Percentiles rank a stretch among this genome's conserved stretches.
These are phyloP conservation scores for Xylaria grammica DNA, from an alignment of 495 filamentous ascomycete genomes.

Conservation along the genomic window DNA sequence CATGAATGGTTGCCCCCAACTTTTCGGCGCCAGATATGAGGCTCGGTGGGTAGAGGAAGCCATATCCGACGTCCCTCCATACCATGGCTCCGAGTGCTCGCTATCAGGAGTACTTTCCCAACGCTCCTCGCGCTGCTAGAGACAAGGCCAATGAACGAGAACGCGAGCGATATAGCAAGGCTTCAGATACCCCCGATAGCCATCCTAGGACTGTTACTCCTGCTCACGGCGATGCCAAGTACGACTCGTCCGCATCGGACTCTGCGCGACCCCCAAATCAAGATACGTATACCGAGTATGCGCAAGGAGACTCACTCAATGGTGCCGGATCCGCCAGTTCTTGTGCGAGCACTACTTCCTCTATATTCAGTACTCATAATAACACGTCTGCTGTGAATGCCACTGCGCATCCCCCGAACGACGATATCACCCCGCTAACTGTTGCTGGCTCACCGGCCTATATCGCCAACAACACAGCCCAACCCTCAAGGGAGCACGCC, in stretches of 20 bases:
- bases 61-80: slow-evolving; percentile 49
- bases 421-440: slow-evolving; percentile 76
- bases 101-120: slow-evolving; percentile 90
- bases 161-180: slow-evolving; percentile 40
- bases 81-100: slow-evolving; percentile 80
- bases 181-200: slow-evolving; percentile 56
- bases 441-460: slow-evolving; percentile 77
- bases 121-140: slow-evolving; percentile 69
- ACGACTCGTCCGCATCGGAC: slow-evolving; percentile 47
- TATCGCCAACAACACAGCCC: slow-evolving; percentile 49
- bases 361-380: slow-evolving; percentile 64
- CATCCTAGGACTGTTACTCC: slow-evolving; percentile 45
- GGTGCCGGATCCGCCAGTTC: slow-evolving; percentile 71
- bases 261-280: slow-evolving; percentile 38
- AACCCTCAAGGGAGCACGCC: slow-evolving; percentile 43
- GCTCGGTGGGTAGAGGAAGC: slow-evolving; percentile 56
- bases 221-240: slow-evolving; percentile 39
- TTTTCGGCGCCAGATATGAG: slow-evolving; percentile 56
- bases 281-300: slow-evolving; percentile 62
- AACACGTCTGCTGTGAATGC: slow-evolving; percentile 54
- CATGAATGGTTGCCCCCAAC: slow-evolving; percentile 50
- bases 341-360: slow-evolving; percentile 66
- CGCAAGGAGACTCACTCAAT: slow-evolving; percentile 65
- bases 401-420: slow-evolving; percentile 52
- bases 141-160: slow-evolving; percentile 62